Evolutionary conservation across 352 stramenopile species (phyloP).

Genomic region (Peronospora belbahrii): DNA sequence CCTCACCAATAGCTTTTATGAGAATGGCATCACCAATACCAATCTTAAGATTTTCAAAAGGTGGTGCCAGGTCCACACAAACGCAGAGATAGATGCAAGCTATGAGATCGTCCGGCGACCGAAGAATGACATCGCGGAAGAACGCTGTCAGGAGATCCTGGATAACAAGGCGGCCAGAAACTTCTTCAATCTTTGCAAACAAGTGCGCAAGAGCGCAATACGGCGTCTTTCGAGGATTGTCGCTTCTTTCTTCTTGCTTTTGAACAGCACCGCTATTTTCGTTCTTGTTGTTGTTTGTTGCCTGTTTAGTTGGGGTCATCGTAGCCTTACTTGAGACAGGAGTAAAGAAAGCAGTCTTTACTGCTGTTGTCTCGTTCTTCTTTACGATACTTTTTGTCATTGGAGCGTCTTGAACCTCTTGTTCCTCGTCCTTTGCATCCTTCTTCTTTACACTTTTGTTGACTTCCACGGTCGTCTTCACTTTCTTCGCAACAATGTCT

Average conservation of each 20-base stretch:
- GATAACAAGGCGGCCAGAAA: slow-evolving; percentile 69
- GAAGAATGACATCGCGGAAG: slow-evolving; percentile 71
- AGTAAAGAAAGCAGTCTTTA: slow-evolving; percentile 32
- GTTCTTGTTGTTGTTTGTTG: slow-evolving; percentile 4
- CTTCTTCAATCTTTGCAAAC: slow-evolving; percentile 73
- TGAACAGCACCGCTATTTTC: slow-evolving; percentile 5
- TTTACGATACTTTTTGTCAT: too few species aligned
- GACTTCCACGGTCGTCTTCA: slow-evolving; percentile 3
- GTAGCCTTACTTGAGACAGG: slow-evolving; percentile 16
- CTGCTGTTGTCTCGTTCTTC: slow-evolving; percentile 11
- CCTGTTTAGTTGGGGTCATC: neutral
- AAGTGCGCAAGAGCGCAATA: slow-evolving; percentile 61
- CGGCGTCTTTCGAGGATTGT: slow-evolving; percentile 23
- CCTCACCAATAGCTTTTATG: slow-evolving; percentile 95
- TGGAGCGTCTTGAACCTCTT: neutral
- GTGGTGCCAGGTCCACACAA: slow-evolving; percentile 89
- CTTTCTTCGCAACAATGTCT: slow-evolving; percentile 12
- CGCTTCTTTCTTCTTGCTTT: slow-evolving; percentile 4
- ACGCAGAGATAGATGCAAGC: slow-evolving; percentile 89
- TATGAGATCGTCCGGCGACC: slow-evolving; percentile 77
- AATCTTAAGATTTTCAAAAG: slow-evolving; percentile 97
- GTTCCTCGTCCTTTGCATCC: neutral
- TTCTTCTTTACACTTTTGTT: slow-evolving; percentile 1
- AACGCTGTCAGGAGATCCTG: slow-evolving; percentile 83
- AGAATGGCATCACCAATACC: slow-evolving; percentile 97